Conservation (phyloP, 192 early-diverging fungal genomes). For the Umbelopsis isabellina region DNA sequence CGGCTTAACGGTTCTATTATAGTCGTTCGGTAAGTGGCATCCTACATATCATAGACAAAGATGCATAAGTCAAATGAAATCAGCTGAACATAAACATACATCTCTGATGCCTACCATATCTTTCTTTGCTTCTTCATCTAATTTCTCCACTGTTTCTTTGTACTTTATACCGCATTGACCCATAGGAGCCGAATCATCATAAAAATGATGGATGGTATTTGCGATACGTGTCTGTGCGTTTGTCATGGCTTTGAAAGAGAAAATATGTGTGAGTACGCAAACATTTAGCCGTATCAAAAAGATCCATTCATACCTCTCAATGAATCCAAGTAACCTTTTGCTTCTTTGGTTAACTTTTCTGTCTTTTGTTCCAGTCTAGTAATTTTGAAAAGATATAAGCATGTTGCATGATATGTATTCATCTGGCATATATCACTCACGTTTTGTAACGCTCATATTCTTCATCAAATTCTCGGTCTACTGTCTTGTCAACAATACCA, state of each 20-base stretch:
- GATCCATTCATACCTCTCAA: slow-evolving; percentile 59
- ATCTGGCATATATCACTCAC: slow-evolving; percentile 19
- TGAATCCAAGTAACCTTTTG: slow-evolving; percentile 90
- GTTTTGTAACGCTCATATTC: slow-evolving; percentile 42
- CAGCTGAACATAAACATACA: background rate
- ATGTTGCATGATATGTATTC: background rate
- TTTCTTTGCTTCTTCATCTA: slow-evolving; percentile 78
- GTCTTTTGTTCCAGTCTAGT: slow-evolving; percentile 80
- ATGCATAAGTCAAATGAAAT: background rate
- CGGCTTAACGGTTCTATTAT: slow-evolving; percentile 91
- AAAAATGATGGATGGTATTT: slow-evolving; percentile 85
- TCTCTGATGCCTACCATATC: slow-evolving; percentile 69
- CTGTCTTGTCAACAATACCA: slow-evolving; percentile 76
- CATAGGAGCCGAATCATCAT: slow-evolving; percentile 82
- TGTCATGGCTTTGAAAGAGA: slow-evolving; percentile 67
- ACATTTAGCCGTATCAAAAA: background rate
- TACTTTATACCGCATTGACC: slow-evolving; percentile 79
- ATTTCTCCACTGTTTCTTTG: slow-evolving; percentile 75
- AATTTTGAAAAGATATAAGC: background rate
- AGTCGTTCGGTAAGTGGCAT: slow-evolving; percentile 81
- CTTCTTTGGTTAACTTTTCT: slow-evolving; percentile 85
- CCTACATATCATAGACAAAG: slow-evolving; percentile 39
- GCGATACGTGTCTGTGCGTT: slow-evolving; percentile 83
- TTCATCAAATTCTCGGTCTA: slow-evolving; percentile 65
- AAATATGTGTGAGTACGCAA: background rate